Percentiles rank a stretch among this genome's conserved stretches.
Evolutionary conservation across 2,329 filamentous ascomycete genomes (phyloP).

Genomic region (Aureobasidium subglaciale): DNA sequence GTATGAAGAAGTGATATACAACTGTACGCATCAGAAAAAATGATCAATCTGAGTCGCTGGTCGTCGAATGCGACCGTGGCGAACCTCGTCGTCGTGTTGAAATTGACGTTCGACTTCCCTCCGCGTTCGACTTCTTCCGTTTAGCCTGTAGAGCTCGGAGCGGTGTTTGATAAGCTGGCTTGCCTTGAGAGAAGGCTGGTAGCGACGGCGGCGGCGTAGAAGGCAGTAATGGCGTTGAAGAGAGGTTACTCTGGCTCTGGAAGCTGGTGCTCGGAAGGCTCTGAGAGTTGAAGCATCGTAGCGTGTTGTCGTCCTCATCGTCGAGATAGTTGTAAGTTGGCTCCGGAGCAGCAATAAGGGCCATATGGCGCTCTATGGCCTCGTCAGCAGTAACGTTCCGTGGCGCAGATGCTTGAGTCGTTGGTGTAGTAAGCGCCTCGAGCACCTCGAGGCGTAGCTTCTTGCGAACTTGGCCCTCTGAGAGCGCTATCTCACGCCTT

Average conservation of each 20-base stretch:
- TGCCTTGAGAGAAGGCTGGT: not conserved
- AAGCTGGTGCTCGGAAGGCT: not conserved
- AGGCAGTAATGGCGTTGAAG: not conserved
- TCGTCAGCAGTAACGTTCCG: not conserved
- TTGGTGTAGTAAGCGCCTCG: not conserved
- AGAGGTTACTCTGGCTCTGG: not conserved
- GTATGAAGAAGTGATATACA: not conserved
- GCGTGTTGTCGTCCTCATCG: not conserved
- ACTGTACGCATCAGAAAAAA: not conserved
- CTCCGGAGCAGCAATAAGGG: not conserved
- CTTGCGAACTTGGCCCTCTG: not conserved
- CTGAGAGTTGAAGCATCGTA: not conserved
- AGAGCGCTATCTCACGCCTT: not conserved
- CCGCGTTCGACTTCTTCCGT: not conserved
- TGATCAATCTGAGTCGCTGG: not conserved
- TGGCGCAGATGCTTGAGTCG: not conserved
- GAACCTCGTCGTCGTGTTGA: not conserved
- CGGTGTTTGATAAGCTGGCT: not conserved
- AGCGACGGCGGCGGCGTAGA: not conserved
- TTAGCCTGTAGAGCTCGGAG: not conserved
- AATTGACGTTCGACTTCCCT: not conserved
- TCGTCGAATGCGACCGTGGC: not conserved
- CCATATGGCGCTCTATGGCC: not conserved
- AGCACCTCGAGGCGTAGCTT: not conserved
- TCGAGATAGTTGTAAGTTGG: not conserved